A percentile compares a stretch with the other conserved stretches of the same genome.
These are phyloP conservation scores for Acer yangbiense DNA, from an alignment of 345 rosid species.

Conservation along the genomic window DNA sequence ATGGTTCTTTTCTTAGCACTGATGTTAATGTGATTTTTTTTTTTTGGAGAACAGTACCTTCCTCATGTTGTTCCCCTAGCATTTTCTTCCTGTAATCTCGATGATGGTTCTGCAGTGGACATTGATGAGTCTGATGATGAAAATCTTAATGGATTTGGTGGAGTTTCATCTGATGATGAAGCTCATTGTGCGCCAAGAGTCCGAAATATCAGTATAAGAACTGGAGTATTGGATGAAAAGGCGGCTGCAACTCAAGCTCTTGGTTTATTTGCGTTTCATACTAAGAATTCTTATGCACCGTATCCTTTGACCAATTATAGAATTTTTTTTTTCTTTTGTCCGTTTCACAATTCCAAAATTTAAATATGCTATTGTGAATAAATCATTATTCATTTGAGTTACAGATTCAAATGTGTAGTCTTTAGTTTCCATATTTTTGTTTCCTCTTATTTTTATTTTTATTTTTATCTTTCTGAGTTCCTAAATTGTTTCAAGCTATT, in stretches of 20 bases:
- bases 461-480: conserved; percentile 30
- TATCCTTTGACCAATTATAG: conserved; percentile 54
- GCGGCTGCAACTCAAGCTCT: conserved; percentile 99
- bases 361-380: not conserved
- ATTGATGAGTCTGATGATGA: conserved; percentile 94
- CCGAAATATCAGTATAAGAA: conserved; percentile 92
- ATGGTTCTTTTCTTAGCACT: conserved; percentile 5
- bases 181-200: conserved; percentile 95
- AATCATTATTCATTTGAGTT: conserved; percentile 10
- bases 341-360: not conserved
- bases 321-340: conserved; percentile 11
- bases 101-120: conserved; percentile 97
- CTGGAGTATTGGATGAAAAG: conserved; percentile 98
- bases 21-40: conserved; percentile 17
- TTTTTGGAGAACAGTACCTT: conserved; percentile 67
- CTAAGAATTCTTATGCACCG: conserved; percentile 80
- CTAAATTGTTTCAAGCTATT: conserved; percentile 65
- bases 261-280: conserved; percentile 94
- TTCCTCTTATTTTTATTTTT: not conserved
- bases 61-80: conserved; percentile 90
- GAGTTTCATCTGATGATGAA: conserved; percentile 98
- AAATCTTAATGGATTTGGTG: conserved; percentile 80
- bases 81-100: conserved; percentile 92
- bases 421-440: not conserved
- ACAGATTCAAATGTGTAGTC: not conserved